Evolutionary conservation across 2,329 filamentous ascomycete genomes (phyloP), one percentile per base, ranked within the genome.

Genomic region (Paracorniculantispora psalliotae): DNA sequence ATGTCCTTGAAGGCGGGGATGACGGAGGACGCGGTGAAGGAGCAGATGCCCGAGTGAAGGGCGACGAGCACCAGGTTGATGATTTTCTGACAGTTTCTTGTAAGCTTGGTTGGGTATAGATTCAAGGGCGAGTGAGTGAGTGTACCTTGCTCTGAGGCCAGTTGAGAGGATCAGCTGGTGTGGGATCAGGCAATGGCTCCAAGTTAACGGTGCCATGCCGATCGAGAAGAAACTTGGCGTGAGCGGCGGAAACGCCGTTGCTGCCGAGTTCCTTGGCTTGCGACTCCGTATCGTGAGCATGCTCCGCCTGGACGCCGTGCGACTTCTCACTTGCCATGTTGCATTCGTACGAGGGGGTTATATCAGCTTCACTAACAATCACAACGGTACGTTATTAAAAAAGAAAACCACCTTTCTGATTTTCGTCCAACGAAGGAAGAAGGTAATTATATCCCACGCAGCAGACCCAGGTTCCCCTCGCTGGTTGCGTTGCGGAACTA

Each of bases 1-100:
- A 57, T 57, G 43, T 37, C 54, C 23, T 46, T 33, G 33, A 48
- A 57, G 10, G 54, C 54, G 7, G 54, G 54, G 33, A 57, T 48
- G 21, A 57, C 44, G 12, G 54, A 37, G 12, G 54, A 48, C 33
- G 43, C 54, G 21, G 44, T 48, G n/a, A 57, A 57, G 44, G 54
- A 48, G 44, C 54, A 57, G 30, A 57, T 48, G 30, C 43, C n/a
- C 26, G 54, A 37, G 21, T 48, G 30, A 21, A 48, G 17, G 44
- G 44, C 23, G 4, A 57, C 39, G 23, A 57, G 54, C 5, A 23
- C 21, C 2, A 57, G 30, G 35, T 57, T 57, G 43, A 57, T 48
- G 28, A 57, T 21, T 39, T 57, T 57, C 54, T 57, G 33, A 19
- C 21, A 17, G n/a, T 10, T 1, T 28, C 8, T 17, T 35, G 41